These are phyloP conservation scores for Hypoxylon sp. DNA, from an alignment of 2,329 filamentous ascomycete species.

Conservation along the genomic window DNA sequence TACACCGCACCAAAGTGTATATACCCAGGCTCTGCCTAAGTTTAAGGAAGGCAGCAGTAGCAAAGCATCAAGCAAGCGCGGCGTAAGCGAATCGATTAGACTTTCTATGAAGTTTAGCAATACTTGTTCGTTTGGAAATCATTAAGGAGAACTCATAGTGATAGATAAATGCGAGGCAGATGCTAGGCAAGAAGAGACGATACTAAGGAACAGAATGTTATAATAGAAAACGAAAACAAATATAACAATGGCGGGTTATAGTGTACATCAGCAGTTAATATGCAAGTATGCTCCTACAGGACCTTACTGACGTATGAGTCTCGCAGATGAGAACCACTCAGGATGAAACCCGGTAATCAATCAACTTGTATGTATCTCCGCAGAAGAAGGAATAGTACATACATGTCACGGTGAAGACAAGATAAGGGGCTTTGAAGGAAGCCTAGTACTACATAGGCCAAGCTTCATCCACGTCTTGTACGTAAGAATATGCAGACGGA, in stretches of 20 bases:
- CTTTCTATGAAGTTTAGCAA: constrained; percentile 23
- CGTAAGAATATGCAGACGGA: constrained; percentile 25
- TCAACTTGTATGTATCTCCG: constrained; percentile 24
- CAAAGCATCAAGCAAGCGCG: too few relatives aligned
- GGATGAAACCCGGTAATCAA: constrained; percentile 27
- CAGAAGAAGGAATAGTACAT: constrained; percentile 11
- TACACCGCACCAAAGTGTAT: too few relatives aligned
- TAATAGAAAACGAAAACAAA: constrained; percentile 7
- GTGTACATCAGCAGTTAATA: too few relatives aligned
- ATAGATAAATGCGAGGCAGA: constrained; percentile 16
- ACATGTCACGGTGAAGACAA: constrained; percentile 4
- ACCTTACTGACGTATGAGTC: constrained; percentile 24
- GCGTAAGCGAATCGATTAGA: neutral
- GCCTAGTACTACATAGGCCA: constrained; percentile 20
- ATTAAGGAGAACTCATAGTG: constrained; percentile 12
- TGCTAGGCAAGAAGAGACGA: too few relatives aligned
- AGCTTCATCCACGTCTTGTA: constrained; percentile 9
- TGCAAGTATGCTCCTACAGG: too few relatives aligned
- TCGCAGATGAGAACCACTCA: constrained; percentile 15
- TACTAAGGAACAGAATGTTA: constrained; percentile 2
- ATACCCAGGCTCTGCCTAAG: too few relatives aligned
- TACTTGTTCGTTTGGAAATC: constrained; percentile 7
- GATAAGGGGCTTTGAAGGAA: constrained; percentile 5
- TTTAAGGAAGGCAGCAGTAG: too few relatives aligned
- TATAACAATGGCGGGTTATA: constrained; percentile 1